Evolutionary conservation across 345 rosid species (phyloP).

Genomic region (Hibiscus syriacus): DNA sequence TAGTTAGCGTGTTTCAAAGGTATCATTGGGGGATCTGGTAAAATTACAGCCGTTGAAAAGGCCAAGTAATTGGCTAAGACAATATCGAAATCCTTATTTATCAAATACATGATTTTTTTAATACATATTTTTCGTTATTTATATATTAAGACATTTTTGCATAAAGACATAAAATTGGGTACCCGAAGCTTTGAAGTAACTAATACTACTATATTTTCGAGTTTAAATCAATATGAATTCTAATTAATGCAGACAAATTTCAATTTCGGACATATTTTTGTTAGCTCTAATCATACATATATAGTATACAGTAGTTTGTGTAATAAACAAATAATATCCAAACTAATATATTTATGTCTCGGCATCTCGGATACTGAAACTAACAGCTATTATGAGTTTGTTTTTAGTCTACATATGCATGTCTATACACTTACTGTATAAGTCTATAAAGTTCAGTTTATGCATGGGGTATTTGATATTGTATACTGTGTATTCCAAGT

Average conservation of each 20-base stretch:
- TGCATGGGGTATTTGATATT: background rate
- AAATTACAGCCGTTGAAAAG: slow-evolving; percentile 49
- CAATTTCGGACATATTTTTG: no score
- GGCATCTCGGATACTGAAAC: background rate
- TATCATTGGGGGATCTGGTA: slow-evolving; percentile 33
- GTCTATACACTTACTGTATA: background rate
- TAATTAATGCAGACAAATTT: no score
- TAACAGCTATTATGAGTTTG: background rate
- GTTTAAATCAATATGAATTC: no score
- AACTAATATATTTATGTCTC: no score
- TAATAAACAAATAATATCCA: no score
- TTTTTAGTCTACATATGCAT: background rate
- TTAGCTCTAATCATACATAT: no score
- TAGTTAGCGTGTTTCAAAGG: slow-evolving; percentile 53
- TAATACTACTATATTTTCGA: no score
- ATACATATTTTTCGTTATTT: no score
- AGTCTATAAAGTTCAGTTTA: background rate
- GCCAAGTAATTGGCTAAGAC: slow-evolving; percentile 12
- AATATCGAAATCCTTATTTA: no score
- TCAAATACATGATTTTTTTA: background rate
- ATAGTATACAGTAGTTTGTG: background rate
- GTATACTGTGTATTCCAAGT: background rate
- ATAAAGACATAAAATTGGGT: no score
- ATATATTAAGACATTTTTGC: no score
- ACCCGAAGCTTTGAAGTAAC: no score